phyloP scores from a whole-genome alignment of 1,139 yeast species.

The Sugiyamaella pinicola region DNA sequence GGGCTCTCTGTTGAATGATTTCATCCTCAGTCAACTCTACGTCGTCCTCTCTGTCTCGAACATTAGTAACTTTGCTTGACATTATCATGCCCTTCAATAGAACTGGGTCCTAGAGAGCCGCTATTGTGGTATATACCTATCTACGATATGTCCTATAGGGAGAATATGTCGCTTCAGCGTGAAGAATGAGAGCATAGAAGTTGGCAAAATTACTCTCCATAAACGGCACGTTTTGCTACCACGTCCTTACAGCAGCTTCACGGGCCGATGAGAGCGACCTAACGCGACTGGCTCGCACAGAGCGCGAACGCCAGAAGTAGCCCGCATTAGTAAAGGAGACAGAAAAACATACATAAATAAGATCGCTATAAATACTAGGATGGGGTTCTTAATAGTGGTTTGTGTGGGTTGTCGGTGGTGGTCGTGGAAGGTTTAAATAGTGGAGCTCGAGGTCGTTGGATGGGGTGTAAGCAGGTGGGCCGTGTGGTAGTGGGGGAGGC shows the following conservation, averaged over 20 bases:
- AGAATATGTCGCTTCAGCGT: too few relatives aligned
- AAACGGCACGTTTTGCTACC: neutral
- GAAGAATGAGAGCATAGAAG: neutral
- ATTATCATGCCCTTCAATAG: neutral
- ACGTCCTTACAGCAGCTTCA: too few relatives aligned
- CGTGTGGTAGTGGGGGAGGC: conserved; percentile 8
- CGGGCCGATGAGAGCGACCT: too few relatives aligned
- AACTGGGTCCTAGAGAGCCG: neutral
- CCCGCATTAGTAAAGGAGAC: too few relatives aligned
- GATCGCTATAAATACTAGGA: neutral
- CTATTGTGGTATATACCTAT: neutral
- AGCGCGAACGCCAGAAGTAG: too few relatives aligned
- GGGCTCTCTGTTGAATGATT: conserved; percentile 39
- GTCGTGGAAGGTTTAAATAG: conserved; percentile 3
- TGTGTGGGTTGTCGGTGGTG: conserved; percentile 12
- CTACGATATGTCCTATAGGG: neutral
- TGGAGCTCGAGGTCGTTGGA: conserved; percentile 6
- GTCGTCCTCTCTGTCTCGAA: conserved; percentile 6
- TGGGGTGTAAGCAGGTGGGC: conserved; percentile 2
- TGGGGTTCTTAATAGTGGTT: conserved; percentile 6
- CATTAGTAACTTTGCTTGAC: conserved; percentile 3
- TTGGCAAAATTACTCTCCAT: neutral
- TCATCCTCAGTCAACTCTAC: conserved; percentile 29
- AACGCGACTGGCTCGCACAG: neutral
- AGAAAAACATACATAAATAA: neutral